Evolutionary conservation across 768 basidiomycete genomes (phyloP), one percentile per base, ranked within the genome.

Genomic region (Lenzites betulinus): DNA sequence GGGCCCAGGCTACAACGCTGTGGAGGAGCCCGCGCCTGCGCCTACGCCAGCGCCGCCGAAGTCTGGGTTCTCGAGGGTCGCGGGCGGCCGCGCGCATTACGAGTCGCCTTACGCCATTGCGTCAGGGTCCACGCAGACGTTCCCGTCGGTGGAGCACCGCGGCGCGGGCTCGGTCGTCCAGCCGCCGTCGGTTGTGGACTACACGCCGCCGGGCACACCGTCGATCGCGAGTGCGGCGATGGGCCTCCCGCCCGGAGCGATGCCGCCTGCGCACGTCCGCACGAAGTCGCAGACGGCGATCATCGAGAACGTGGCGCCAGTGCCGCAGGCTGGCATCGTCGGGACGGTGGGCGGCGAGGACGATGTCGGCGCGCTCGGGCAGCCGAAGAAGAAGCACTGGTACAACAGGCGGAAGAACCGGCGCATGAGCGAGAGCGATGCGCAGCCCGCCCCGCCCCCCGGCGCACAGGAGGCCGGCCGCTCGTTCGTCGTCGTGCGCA

Each of bases 1-100:
- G 0, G 76, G 81, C 7, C 71, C 78, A 22, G 82, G 82, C 0
- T 84, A 85, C 68, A 54, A 70, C 22, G 74, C 81, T 9, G 78
- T 86, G 22, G 74, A 74, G 22, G 80, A 82, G 33, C 67, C 69
- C 16, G 64, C 73, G 1, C 66, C 68, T 28, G 52, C 74, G 25
- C 66, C 63, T 18, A 63, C 70, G 26, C 50, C 62, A 0, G 64
- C 70, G 26, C 50, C 62, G 0, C 64, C 65, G 4, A 69, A 71
- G 48, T 83, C 89, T 20, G 93, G 93, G 2, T 97, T 98, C 76
- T 84, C 92, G 5, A 82, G 93, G 49, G 83, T 98, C 2, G 89
- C 91, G 15, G 95, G 95, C 13, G 95, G 95, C 30, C 80, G 88
- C 41, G 90, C 95, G 1, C 88, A 94, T 67, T 90, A 87, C 51